Evolutionary conservation across 352 stramenopile genomes (phyloP), one percentile per base, ranked within the genome.

Genomic region (Phytophthora boehmeriae): DNA sequence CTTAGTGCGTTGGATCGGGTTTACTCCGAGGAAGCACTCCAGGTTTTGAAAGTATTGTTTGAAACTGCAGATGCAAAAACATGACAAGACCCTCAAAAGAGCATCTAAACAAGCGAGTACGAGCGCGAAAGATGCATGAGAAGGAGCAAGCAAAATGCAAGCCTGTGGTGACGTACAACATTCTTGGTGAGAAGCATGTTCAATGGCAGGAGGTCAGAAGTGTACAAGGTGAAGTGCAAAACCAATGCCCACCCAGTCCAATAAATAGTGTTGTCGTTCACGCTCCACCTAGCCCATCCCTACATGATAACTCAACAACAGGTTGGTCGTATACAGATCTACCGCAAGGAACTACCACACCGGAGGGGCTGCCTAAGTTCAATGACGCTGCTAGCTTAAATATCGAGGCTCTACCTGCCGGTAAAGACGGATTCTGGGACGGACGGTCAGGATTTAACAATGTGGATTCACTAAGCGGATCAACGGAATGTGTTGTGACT

Each of bases 141-240:
- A 71, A 68, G 25, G 44, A 50, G 1, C 47, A 71, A 43, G 23
- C 34, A 8, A 54, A 59, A 32, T 71, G 63, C 10, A 76, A 80
- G 27, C 50, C 78, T 8, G 66, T 90, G 22, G 71, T 92, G 5
- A 73, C 74, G 0, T 92, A 88, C 54, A 92, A 90, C 45, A 68
- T 81, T 16, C 67, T 92, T 5, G 83, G 83, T 4, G 83, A 92
- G 46, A 90, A 89, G 35, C 75, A 62, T 8, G 71, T 90, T 54
- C 76, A 68, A 19, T 92, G 80, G 80, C 66, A 83, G 13, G 35
- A 63, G 27, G 25, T 35, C 2, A 35, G 39, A 45, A 6, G 59
- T 41, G 32, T 71, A 9, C 2, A 41, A 34, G 38, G 25, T 43
- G 30, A 30, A n/a, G 28, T 17, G 2, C 44, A 34, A 6, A 71